Base-by-base conservation (phyloP, 345 rosid species). In the Ceriops tagal region DNA sequence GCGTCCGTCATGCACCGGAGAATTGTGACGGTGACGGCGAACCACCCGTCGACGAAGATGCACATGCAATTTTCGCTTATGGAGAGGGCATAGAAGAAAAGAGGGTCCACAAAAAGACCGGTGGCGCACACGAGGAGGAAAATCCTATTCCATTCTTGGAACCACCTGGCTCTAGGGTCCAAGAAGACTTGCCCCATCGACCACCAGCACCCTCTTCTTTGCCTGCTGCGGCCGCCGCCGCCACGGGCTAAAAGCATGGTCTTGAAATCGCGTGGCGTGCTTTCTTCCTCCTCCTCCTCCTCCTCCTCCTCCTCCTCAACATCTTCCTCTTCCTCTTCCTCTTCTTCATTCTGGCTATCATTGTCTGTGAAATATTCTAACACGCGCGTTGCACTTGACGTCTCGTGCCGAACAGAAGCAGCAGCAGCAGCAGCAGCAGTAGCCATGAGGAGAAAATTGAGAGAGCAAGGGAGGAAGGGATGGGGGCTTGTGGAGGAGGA, bases 1-100 rank as follows among this genome's bases (percentile, higher is more conserved):
- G 77, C 81, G 77, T 95, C 99, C 32, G 90, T 86, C 97, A 89
- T 88, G 85, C 96, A 95, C 64, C 97, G 88, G 81, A 95, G 85
- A 18, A 77, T 96, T 5, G 96, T 89, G 34, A 95, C 96, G n/a
- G 96, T 84, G 79, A 91, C 83, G 78, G 97, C 92, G 34, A 91
- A 87, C 97, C 96, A 89, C 3, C 98, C 95, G 31, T 93, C 98
- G 53, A 93, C 75, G 78, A 89, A 87, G 53, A 93, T 87, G 75
- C 96, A 91, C 90, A 83, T 83, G 65, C 83, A 88, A 21, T 83
- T 77, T 39, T 86, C 90, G 71, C 90, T 89, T 2, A 93, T 68
- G 5, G 97, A 88, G 31, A 93, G 75, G 6, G 89, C 82, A 77
- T 91, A 93, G 77, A 93, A 91, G 81, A 93, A 93, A 46, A 93